Evolutionary conservation across 352 stramenopile species (phyloP).

Genomic region (Globisporangium okanoganense): DNA sequence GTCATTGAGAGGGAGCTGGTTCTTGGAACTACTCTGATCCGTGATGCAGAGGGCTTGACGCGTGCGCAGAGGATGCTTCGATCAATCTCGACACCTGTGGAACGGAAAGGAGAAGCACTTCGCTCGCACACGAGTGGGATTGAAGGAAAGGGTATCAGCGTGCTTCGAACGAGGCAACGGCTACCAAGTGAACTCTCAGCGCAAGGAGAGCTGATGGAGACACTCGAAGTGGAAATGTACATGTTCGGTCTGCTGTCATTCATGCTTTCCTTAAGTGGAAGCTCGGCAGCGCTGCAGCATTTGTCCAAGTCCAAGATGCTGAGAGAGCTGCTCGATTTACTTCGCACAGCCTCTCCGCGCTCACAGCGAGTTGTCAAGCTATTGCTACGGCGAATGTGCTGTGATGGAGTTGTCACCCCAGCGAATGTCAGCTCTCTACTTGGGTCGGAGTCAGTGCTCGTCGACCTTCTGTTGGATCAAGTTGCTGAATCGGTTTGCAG

Average conservation of each 20-base stretch:
- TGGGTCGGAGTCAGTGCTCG: constrained; percentile 73
- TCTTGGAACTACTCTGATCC: constrained; percentile 59
- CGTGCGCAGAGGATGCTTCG: constrained; percentile 78
- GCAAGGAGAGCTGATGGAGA: constrained; percentile 50
- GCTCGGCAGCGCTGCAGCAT: constrained; percentile 50
- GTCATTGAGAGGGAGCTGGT: constrained; percentile 79
- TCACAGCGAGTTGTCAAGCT: constrained; percentile 83
- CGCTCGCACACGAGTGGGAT: constrained; percentile 43
- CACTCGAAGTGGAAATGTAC: constrained; percentile 74
- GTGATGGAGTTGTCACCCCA: constrained; percentile 62
- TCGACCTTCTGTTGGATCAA: constrained; percentile 85
- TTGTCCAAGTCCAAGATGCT: constrained; percentile 60
- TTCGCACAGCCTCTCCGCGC: constrained; percentile 70
- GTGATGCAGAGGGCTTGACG: constrained; percentile 72
- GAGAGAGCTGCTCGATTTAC: constrained; percentile 69
- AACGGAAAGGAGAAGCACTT: constrained; percentile 38
- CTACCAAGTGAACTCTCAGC: constrained; percentile 29
- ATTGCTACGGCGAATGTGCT: constrained; percentile 67
- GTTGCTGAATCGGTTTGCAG: constrained; percentile 84
- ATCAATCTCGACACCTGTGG: constrained; percentile 75
- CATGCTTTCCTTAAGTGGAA: constrained; percentile 74
- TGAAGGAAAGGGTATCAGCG: constrained; percentile 6
- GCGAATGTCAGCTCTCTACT: constrained; percentile 64
- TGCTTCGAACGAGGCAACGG: neutral
- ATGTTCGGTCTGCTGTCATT: constrained; percentile 74